phyloP scores from a whole-genome alignment of 257 asterid genomes.

The Schizonepeta tenuifolia region DNA sequence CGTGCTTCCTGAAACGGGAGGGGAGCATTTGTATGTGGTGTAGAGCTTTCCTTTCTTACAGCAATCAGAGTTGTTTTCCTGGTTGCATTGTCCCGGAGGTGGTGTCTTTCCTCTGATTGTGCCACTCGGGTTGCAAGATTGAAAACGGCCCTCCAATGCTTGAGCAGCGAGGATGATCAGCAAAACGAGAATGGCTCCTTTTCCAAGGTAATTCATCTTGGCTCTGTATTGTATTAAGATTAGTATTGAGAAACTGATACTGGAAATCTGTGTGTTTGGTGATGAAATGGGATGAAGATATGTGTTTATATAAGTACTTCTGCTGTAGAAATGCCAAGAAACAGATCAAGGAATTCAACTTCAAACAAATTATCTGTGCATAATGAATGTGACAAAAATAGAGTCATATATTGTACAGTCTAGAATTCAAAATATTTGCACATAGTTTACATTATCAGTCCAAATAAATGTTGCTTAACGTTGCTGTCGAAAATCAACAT shows the following conservation, averaged over 20 bases:
- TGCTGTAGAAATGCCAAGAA: slow-evolving; percentile 23
- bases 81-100: slow-evolving; percentile 49
- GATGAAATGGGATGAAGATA: not conserved
- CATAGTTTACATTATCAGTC: not conserved
- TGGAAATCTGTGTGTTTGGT: not conserved
- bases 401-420: not conserved
- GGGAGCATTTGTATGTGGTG: slow-evolving; percentile 45
- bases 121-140: slow-evolving; percentile 45
- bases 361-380: not conserved
- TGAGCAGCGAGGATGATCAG: slow-evolving; percentile 22
- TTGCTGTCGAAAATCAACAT: not conserved
- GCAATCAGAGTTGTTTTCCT: slow-evolving; percentile 39
- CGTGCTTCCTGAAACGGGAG: slow-evolving; percentile 30
- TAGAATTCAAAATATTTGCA: not conserved
- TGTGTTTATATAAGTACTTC: slow-evolving; percentile 26
- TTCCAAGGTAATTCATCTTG: slow-evolving; percentile 20
- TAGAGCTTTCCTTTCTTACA: slow-evolving; percentile 39
- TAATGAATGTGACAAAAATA: not conserved
- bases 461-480: no score
- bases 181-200: slow-evolving; percentile 14
- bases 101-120: slow-evolving; percentile 38
- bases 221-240: not conserved
- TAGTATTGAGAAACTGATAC: not conserved
- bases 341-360: not conserved
- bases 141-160: slow-evolving; percentile 8